Percentiles rank a stretch among this genome's conserved stretches.
Evolutionary conservation across 345 rosid species (phyloP).

Genomic region (Microcos paniculata): DNA sequence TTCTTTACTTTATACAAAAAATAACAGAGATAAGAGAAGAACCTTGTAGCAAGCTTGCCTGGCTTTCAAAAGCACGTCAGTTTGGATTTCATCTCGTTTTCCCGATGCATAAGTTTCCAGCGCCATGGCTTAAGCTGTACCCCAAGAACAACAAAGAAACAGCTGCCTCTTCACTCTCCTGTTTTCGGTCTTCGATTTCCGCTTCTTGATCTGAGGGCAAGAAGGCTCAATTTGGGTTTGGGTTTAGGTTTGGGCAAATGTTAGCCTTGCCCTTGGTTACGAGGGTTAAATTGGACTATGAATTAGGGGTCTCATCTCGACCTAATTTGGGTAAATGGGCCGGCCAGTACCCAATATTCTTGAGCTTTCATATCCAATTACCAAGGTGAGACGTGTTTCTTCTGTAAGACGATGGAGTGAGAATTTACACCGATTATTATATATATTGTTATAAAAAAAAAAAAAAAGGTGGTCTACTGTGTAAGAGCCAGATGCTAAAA

Average conservation of each 20-base stretch:
- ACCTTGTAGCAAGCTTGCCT: slow-evolving; percentile 80
- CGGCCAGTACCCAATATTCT: too few relatives aligned
- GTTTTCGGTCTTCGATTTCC: too few relatives aligned
- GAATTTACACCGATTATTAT: too few relatives aligned
- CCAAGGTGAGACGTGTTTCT: too few relatives aligned
- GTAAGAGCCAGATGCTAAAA: too few relatives aligned
- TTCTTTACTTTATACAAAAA: background rate
- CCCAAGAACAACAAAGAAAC: background rate
- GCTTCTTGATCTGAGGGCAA: background rate
- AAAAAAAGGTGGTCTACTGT: too few relatives aligned
- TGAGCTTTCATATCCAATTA: too few relatives aligned
- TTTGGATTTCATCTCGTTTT: slow-evolving; percentile 53
- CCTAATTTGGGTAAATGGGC: background rate
- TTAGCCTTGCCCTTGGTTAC: background rate
- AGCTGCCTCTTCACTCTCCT: background rate
- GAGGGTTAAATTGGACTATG: background rate
- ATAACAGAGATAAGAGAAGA: background rate
- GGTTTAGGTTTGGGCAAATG: background rate
- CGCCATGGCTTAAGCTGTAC: slow-evolving; percentile 32
- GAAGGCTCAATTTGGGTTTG: background rate
- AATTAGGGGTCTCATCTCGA: background rate
- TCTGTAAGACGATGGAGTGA: too few relatives aligned
- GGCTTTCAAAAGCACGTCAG: slow-evolving; percentile 67
- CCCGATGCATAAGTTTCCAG: slow-evolving; percentile 44
- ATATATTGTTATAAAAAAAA: too few relatives aligned